A percentile compares a stretch with the other conserved stretches of the same genome.
Evolutionary conservation across 352 stramenopile genomes (phyloP).

Genomic region (Phytophthora citricola): DNA sequence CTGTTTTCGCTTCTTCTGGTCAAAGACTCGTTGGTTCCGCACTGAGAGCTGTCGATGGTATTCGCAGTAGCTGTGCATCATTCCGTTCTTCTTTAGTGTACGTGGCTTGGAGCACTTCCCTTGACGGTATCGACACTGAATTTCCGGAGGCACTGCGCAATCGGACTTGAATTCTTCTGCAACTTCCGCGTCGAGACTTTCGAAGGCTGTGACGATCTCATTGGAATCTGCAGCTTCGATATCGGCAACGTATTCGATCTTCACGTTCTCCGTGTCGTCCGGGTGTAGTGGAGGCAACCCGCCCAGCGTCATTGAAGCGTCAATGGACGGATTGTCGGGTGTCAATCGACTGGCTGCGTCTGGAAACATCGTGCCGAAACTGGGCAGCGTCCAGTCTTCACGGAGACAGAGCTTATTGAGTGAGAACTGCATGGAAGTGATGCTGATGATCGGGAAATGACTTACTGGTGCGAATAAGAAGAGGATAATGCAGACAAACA

Average conservation of each 20-base stretch:
- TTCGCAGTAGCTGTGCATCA: conserved; percentile 69
- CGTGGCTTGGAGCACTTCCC: conserved; percentile 61
- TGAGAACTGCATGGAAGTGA: conserved; percentile 23
- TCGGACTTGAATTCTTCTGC: neutral
- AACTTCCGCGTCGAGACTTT: conserved; percentile 31
- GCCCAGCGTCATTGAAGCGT: conserved; percentile 33
- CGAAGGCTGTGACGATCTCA: conserved; percentile 39
- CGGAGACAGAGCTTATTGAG: conserved; percentile 21
- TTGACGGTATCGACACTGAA: conserved; percentile 56
- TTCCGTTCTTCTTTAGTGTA: conserved; percentile 71
- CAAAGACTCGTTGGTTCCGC: conserved; percentile 65
- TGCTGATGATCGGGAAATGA: neutral
- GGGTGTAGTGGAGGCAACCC: conserved; percentile 25
- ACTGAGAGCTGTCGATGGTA: conserved; percentile 65
- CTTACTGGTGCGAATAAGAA: conserved; percentile 24
- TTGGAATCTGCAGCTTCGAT: conserved; percentile 8
- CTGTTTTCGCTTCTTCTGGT: conserved; percentile 49
- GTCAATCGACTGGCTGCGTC: neutral
- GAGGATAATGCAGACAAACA: conserved; percentile 23
- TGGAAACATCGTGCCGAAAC: conserved; percentile 30
- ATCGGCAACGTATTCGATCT: conserved; percentile 5
- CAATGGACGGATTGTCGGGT: conserved; percentile 8
- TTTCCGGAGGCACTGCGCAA: conserved; percentile 11
- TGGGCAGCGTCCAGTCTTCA: conserved; percentile 23
- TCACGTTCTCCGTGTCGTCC: neutral